Base-by-base conservation (phyloP, 2,329 filamentous ascomycete species). In the Talaromyces sp. region DNA sequence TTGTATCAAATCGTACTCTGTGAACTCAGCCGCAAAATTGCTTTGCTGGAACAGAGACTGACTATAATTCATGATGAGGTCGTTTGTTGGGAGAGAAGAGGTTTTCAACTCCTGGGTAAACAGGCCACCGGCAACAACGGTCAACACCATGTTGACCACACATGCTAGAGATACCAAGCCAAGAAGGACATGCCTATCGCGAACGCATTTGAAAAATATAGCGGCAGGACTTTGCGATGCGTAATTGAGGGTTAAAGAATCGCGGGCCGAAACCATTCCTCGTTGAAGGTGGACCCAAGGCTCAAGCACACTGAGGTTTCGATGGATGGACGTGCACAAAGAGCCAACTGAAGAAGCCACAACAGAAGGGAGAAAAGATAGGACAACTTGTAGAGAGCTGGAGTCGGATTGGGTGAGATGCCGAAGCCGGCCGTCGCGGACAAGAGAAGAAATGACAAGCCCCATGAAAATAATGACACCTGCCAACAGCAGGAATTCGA, bases 271-370 rank as follows among this genome's bases (percentile, higher is more conserved):
- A 0, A 63, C 69, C 55, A 61, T 64, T 4, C 69, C 69, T 2
- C 66, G 61, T 36, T 71, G 69, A 3, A 71, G 60, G 24, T 71
- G 68, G 6, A 71, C 68, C 69, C 69, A 71, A 2, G 69, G 69
- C 51, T 71, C 69, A 10, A 71, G 58, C 6, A 71, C 65, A 17
- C 65, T 69, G 22, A 71, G 55, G 19, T 71, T 69, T 3, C 69
- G 67, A 32, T 70, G 65, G 32, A 71, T 71, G 0, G 69, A 71
- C 1, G 62, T 68, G 48, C 68, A 71, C 5, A 71, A 51, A 4
- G 69, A 61, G 8, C 65, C 65, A 1, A 71, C 68, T 0, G 65
- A 62, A 2, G 69, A 70, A 1, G 69, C 69, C 3, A 71, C 64
- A 10, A 71, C 50, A 1, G 68, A 69, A 8, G 69, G 69, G 3